Evolutionary conservation across 2,329 filamentous ascomycete genomes (phyloP), one percentile per base, ranked within the genome.

Genomic region (Fonsecaea pedrosoi): DNA sequence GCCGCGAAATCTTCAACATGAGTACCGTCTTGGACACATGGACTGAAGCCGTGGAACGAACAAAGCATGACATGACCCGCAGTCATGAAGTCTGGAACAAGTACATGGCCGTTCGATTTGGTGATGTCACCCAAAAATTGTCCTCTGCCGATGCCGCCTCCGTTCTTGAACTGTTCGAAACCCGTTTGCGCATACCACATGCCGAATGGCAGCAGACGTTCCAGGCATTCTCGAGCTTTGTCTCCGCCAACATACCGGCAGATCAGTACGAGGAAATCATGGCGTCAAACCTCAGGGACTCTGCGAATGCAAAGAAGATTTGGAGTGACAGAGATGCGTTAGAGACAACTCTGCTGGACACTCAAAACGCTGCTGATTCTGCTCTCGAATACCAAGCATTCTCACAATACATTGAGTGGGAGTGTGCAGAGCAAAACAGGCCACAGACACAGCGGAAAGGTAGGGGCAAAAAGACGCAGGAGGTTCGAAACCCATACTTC

Each of bases 351-450:
- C 74, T 89, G 34, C 80, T 81, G 55, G 81, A 82, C 60, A 85
- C 85, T 0, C 75, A 80, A 34, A 80, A 85, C 53, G 77, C 80
- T n/a, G 81, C 80, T 38, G 86, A 89, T 69, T 79, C 77, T 62
- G 76, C 77, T n/a, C 78, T 80, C 8, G 83, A 88, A 67, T 86
- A 85, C 77, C 77, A 78, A 21, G 78, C 82, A 3, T 85, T 85
- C 69, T 79, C 78, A 4, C 86, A 90, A 63, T 99, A 99, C 74
- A 82, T 98, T 18, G 89, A 92, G 62, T 97, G 92, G 91, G 95
- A 99, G 81, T 85, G 89, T 73, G 82, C 79, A 18, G 86, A 69
- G 42, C 53, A 67, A 88, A 74, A 83, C 82, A 70, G 85, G 85
- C 18, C 54, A 15, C 35, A 18, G 30, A 50, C 59, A 21, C 40